These are phyloP conservation scores for Tricholoma hemisulphureum DNA, from an alignment of 768 basidiomycete species.

Conservation along the genomic window DNA sequence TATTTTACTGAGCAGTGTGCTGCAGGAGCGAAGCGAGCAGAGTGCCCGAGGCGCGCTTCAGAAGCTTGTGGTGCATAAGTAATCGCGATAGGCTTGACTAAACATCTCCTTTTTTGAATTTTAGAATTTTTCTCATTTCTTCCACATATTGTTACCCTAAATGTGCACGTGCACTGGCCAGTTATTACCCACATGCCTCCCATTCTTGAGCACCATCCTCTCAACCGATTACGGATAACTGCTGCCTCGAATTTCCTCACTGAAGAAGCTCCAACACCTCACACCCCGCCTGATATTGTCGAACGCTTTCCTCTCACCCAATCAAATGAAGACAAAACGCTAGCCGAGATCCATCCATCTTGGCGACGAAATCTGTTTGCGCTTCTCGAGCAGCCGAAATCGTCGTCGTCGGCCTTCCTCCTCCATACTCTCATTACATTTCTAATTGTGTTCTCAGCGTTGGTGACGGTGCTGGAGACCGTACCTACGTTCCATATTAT, in stretches of 20 bases:
- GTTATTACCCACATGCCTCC: too few species aligned
- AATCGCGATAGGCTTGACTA: too few species aligned
- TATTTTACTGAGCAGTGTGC: too few species aligned
- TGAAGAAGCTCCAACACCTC: conserved; percentile 35
- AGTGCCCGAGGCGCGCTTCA: too few species aligned
- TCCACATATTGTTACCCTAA: too few species aligned
- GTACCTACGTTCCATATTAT: conserved; percentile 68
- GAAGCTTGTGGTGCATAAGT: too few species aligned
- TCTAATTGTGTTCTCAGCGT: conserved; percentile 1
- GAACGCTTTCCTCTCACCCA: conserved; percentile 39
- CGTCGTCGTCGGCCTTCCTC: conserved; percentile 72
- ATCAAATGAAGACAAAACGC: conserved; percentile 35
- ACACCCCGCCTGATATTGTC: conserved; percentile 33
- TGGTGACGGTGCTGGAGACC: conserved; percentile 72
- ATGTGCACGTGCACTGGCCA: too few species aligned
- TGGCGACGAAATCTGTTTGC: conserved; percentile 69
- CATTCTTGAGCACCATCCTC: too few species aligned
- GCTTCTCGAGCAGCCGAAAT: conserved; percentile 78
- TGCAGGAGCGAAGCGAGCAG: too few species aligned
- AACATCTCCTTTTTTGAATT: too few species aligned
- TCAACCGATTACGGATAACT: conserved; percentile 24
- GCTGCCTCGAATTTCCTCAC: conserved; percentile 39
- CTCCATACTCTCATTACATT: conserved; percentile 49
- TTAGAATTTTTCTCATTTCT: too few species aligned
- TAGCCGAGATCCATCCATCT: conserved; percentile 38